These are phyloP conservation scores for Ganoderma sinense DNA, from an alignment of 1,284 basidiomycete genomes.

Conservation along the genomic window DNA sequence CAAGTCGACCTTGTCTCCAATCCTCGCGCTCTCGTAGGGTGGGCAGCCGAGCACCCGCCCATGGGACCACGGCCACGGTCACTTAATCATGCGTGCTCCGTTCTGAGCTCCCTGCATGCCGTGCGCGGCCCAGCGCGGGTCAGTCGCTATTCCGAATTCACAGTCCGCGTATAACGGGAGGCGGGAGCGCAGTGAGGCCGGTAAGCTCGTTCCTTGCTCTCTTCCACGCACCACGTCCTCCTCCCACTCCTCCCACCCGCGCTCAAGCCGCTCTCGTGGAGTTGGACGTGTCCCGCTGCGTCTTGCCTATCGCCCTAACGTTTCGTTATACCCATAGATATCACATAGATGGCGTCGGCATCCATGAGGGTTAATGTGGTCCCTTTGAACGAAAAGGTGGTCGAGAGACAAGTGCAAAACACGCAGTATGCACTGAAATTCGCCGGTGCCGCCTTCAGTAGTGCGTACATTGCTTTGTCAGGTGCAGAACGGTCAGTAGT, in stretches of 20 bases:
- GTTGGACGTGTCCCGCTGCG: neutral
- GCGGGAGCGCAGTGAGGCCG: neutral
- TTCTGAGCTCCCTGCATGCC: neutral
- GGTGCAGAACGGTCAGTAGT: no score
- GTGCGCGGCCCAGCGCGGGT: neutral
- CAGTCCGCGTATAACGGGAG: conserved; percentile 11
- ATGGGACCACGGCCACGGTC: conserved; percentile 24
- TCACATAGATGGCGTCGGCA: conserved; percentile 12
- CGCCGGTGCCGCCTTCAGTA: conserved; percentile 41
- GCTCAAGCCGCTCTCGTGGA: neutral
- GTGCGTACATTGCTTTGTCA: conserved; percentile 25
- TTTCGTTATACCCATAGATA: neutral
- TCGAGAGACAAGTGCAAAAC: conserved; percentile 22
- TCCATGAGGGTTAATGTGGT: conserved; percentile 24
- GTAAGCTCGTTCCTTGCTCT: neutral
- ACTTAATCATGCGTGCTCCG: conserved; percentile 21
- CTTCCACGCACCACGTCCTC: conserved; percentile 1
- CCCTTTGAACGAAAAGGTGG: conserved; percentile 32
- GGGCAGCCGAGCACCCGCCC: conserved; percentile 18
- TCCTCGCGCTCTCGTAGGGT: conserved; percentile 21
- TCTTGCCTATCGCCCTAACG: neutral
- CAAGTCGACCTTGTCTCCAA: conserved; percentile 8
- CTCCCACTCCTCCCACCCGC: neutral
- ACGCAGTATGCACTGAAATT: conserved; percentile 43
- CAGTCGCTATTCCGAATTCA: conserved; percentile 15